Percentiles rank a stretch among this genome's conserved stretches.
phyloP scores from a whole-genome alignment of 2,329 filamentous ascomycete genomes.

The Penicillium sp. region DNA sequence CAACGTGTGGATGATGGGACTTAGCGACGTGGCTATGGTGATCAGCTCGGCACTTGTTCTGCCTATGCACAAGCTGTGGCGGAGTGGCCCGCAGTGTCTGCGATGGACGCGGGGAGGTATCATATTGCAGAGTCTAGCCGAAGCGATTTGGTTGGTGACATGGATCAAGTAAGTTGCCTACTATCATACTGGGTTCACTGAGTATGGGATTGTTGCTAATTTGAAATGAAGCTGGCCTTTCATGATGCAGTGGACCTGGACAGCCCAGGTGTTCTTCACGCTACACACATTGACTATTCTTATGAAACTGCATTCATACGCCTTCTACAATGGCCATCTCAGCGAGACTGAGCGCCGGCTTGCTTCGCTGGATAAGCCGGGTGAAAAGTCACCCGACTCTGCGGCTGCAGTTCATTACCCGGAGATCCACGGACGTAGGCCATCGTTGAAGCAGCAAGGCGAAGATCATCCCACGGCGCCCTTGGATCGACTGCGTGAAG shows the following conservation, averaged over 20 bases:
- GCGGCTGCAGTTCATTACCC: slow-evolving; percentile 74
- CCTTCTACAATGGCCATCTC: slow-evolving; percentile 96
- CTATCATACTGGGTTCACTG: not conserved
- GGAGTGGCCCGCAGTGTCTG: slow-evolving; percentile 57
- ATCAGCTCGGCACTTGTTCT: slow-evolving; percentile 70
- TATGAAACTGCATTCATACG: slow-evolving; percentile 99
- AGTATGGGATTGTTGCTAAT: no score
- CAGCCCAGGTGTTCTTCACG: slow-evolving; percentile 90
- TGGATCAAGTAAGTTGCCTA: slow-evolving; percentile 66
- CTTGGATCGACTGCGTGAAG: slow-evolving; percentile 73
- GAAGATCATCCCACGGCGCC: slow-evolving; percentile 48
- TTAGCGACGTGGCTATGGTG: slow-evolving; percentile 86
- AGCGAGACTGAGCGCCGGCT: slow-evolving; percentile 83
- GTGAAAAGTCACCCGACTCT: slow-evolving; percentile 58
- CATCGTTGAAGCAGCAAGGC: slow-evolving; percentile 25
- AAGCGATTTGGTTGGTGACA: slow-evolving; percentile 73
- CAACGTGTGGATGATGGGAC: slow-evolving; percentile 82
- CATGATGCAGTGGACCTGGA: slow-evolving; percentile 89
- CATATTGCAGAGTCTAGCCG: slow-evolving; percentile 78
- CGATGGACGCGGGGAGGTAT: slow-evolving; percentile 80
- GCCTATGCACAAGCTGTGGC: slow-evolving; percentile 70
- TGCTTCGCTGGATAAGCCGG: slow-evolving; percentile 76
- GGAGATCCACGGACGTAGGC: slow-evolving; percentile 46
- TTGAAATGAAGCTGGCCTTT: slow-evolving; percentile 67
- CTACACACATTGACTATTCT: slow-evolving; percentile 87